phyloP scores from a whole-genome alignment of 129 eudicot species.

The Rutidosis leptorrhynchoides region DNA sequence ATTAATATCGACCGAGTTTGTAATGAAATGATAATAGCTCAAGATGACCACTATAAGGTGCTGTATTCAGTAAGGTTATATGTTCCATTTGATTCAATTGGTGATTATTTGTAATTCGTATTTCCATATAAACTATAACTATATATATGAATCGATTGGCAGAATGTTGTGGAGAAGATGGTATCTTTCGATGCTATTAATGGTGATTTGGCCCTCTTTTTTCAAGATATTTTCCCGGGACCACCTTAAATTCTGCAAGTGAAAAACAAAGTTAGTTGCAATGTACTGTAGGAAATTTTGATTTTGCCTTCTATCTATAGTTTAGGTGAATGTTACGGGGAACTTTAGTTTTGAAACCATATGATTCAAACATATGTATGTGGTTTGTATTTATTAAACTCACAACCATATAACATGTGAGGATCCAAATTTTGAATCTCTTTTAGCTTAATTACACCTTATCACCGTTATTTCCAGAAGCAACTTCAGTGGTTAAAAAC shows the following conservation, averaged over 20 bases:
- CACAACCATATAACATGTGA: no score
- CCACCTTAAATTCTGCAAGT: no score
- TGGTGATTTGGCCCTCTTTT: constrained; percentile 63
- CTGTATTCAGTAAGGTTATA: neutral
- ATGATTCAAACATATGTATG: no score
- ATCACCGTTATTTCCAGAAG: no score
- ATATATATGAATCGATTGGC: constrained; percentile 33
- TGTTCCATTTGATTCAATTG: neutral
- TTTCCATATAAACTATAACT: constrained; percentile 1
- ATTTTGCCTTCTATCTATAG: neutral
- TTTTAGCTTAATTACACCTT: no score
- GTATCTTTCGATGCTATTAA: constrained; percentile 62
- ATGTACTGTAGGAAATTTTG: no score
- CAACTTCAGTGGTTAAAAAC: neutral
- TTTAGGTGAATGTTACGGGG: neutral
- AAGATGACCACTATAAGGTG: constrained; percentile 82
- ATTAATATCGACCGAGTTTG: constrained; percentile 48
- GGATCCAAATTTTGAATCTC: no score
- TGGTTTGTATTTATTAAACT: no score
- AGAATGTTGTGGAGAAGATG: constrained; percentile 72
- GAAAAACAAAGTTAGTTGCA: no score
- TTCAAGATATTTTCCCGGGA: constrained; percentile 59
- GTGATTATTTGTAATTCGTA: neutral
- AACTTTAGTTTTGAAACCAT: no score
- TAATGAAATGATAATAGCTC: constrained; percentile 47